A percentile compares a stretch with the other conserved stretches of the same genome.
phyloP scores from a whole-genome alignment of 257 asterid species.

The Gentiana dahurica region DNA sequence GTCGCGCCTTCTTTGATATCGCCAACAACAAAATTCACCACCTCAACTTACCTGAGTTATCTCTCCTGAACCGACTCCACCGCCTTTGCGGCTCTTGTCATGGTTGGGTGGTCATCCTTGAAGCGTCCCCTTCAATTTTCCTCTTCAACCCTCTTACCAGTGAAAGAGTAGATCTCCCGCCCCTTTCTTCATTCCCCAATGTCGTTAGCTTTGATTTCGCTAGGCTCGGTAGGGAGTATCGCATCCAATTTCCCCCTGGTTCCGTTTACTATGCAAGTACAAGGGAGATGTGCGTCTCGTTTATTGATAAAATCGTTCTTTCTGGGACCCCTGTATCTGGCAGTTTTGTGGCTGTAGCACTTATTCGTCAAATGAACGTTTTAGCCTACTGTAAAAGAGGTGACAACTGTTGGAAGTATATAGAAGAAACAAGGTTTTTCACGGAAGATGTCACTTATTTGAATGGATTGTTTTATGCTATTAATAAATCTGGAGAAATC shows the following conservation, averaged over 20 bases:
- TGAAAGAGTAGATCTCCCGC: slow-evolving; percentile 42
- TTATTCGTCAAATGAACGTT: slow-evolving; percentile 33
- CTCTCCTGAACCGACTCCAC: slow-evolving; percentile 39
- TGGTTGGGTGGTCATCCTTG: slow-evolving; percentile 62
- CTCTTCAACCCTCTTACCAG: slow-evolving; percentile 65
- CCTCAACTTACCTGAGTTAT: slow-evolving; percentile 57
- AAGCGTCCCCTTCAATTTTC: slow-evolving; percentile 57
- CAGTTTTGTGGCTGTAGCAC: slow-evolving; percentile 41
- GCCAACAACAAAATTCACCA: slow-evolving; percentile 24
- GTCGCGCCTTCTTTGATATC: slow-evolving; percentile 43
- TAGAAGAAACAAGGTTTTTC: slow-evolving; percentile 31
- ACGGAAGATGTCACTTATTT: slow-evolving; percentile 58
- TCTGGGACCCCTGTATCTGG: slow-evolving; percentile 36
- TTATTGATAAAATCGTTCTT: slow-evolving; percentile 49
- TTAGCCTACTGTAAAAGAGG: slow-evolving; percentile 51
- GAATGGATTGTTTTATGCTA: slow-evolving; percentile 36
- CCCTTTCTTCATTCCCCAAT: slow-evolving; percentile 45
- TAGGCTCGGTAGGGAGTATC: slow-evolving; percentile 54
- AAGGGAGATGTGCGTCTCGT: slow-evolving; percentile 63
- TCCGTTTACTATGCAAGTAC: slow-evolving; percentile 15
- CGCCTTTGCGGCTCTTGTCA: slow-evolving; percentile 74
- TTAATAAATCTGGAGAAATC: slow-evolving; percentile 41
- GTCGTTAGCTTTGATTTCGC: slow-evolving; percentile 44
- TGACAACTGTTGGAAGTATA: slow-evolving; percentile 36
- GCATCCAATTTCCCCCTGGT: slow-evolving; percentile 28